phyloP scores from a whole-genome alignment of 371 early-diverging fungal genomes.

The Nematocida major region DNA sequence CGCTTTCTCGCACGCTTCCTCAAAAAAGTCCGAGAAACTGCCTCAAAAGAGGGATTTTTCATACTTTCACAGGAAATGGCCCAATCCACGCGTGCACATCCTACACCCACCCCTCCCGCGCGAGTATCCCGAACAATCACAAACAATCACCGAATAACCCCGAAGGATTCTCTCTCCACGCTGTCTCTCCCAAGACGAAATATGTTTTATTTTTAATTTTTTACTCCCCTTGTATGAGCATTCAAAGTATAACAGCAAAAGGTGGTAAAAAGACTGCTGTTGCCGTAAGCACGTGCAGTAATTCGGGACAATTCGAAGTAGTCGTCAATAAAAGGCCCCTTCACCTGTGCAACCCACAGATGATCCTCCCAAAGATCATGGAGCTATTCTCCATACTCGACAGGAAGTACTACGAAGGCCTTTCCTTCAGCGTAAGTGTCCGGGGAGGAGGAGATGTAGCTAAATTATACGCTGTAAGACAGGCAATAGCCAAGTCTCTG shows the following conservation, averaged over 20 bases:
- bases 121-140: no score
- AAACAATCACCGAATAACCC: no score
- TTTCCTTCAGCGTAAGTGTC: slow-evolving; percentile 91
- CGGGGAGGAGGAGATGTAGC: slow-evolving; percentile 85
- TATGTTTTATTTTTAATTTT: slow-evolving; percentile 47
- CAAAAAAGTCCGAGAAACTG: not conserved
- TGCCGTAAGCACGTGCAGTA: slow-evolving; percentile 94
- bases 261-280: slow-evolving; percentile 87
- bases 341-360: slow-evolving; percentile 84
- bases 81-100: no score
- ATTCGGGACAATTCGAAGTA: slow-evolving; percentile 80
- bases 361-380: slow-evolving; percentile 90
- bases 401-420: slow-evolving; percentile 81
- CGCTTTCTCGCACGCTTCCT: not conserved
- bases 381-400: slow-evolving; percentile 92
- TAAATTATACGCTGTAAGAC: slow-evolving; percentile 93
- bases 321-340: slow-evolving; percentile 92
- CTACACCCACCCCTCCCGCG: no score
- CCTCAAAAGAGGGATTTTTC: no score
- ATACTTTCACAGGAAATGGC: no score
- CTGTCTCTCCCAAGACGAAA: not conserved
- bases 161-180: no score
- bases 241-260: slow-evolving; percentile 56
- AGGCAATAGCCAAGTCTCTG: slow-evolving; percentile 95
- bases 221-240: slow-evolving; percentile 48